Base-by-base conservation (phyloP, 1,284 basidiomycete species). In the Termitomyces sp. region DNA sequence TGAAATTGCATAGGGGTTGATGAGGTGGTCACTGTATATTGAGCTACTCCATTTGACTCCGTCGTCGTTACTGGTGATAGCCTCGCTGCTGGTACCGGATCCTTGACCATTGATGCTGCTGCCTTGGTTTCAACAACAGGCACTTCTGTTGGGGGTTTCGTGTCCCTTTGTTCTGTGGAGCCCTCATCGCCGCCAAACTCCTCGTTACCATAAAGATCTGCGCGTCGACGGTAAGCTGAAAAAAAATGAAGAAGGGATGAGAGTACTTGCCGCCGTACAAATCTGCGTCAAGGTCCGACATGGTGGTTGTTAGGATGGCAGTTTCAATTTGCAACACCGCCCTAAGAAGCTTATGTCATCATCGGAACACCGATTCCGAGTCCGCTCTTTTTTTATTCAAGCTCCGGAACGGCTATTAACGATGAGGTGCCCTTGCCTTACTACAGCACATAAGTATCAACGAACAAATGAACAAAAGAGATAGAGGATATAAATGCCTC, bases 271-370 rank as follows among this genome's bases (percentile, higher is more conserved):
- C 88, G 64, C 88, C 88, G 63, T 92, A 92, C 56, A 92, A 77
- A 68, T 91, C 88, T 73, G 86, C 84, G 68, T 91, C 88, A 66
- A 89, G 84, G 73, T 89, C 86, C 58, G 86, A 83, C 83, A 83
- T 81, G 54, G 57, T 56, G 60, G 50, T 39, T 24, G 54, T 55
- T 57, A 59, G 45, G 16, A 47, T 26, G 24, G 2, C 24, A 47
- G 60, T 57, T 54, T 52, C 55, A 59, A 61, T 54, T 62, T 56
- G 52, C 46, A 56, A 41, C 49, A 53, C 52, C 37, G 55, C 54
- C 45, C 19, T 38, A 49, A 31, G 40, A 21, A 33, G 56, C 50
- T 59, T 59, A 57, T 57, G 58, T 60, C 58, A 60, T 41, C 55
- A 4, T 26, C 34, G 45, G 45, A 46, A 46, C n/a, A 37, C 34